These are phyloP conservation scores for Pezicula carpinea DNA, from an alignment of 2,329 filamentous ascomycete genomes.

Conservation along the genomic window DNA sequence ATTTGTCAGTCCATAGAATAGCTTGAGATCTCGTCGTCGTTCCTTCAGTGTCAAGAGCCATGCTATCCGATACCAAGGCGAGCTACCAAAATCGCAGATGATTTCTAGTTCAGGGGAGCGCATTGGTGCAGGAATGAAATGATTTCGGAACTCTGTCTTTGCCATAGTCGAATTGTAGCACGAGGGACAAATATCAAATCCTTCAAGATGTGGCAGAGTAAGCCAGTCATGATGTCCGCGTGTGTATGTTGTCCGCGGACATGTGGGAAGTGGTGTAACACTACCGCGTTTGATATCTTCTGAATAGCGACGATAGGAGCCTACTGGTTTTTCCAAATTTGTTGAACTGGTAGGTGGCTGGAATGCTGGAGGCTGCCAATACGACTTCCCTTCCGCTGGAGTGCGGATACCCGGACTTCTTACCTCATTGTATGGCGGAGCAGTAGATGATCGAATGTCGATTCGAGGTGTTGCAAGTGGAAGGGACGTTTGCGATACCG, in stretches of 20 bases:
- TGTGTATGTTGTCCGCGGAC: slow-evolving; percentile 60
- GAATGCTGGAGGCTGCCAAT: slow-evolving; percentile 44
- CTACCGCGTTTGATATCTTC: slow-evolving; percentile 44
- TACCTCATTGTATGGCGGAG: slow-evolving; percentile 14
- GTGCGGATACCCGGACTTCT: slow-evolving; percentile 8
- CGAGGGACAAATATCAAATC: slow-evolving; percentile 76
- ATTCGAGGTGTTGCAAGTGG: slow-evolving; percentile 21
- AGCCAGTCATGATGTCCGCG: slow-evolving; percentile 74
- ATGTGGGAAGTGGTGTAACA: slow-evolving; percentile 55
- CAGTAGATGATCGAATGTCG: slow-evolving; percentile 16
- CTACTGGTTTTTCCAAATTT: slow-evolving; percentile 35
- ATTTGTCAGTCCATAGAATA: slow-evolving; percentile 66
- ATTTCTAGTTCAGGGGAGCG: slow-evolving; percentile 54
- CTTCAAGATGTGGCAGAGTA: slow-evolving; percentile 63
- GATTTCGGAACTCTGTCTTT: slow-evolving; percentile 60
- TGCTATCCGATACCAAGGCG: slow-evolving; percentile 77
- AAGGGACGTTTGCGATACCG: slow-evolving; percentile 7
- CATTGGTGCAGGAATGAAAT: slow-evolving; percentile 58
- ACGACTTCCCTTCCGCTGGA: slow-evolving; percentile 7
- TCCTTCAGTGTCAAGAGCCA: slow-evolving; percentile 77
- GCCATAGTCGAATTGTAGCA: slow-evolving; percentile 71
- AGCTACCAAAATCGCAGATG: slow-evolving; percentile 73
- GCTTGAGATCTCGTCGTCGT: slow-evolving; percentile 56
- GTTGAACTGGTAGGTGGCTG: slow-evolving; percentile 31
- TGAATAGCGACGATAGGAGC: slow-evolving; percentile 49